Conservation (phyloP, 441 rosid species). For the Erysimum cheiri region DNA sequence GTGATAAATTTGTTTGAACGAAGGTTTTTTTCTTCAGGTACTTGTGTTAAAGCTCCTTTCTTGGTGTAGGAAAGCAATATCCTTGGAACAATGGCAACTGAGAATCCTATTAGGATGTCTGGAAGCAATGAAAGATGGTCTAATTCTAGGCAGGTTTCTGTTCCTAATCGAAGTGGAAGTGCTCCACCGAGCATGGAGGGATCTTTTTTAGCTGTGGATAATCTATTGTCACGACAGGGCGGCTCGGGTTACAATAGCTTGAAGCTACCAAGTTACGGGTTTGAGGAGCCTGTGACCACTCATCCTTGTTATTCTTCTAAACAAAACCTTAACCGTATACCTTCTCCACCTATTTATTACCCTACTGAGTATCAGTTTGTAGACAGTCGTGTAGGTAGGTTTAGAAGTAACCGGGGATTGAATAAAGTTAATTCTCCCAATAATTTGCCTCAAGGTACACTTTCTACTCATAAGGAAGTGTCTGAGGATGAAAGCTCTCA, state of each 20-base stretch:
- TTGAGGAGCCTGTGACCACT: slow-evolving; percentile 44
- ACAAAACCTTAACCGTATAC: slow-evolving; percentile 49
- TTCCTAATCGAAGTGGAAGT: slow-evolving; percentile 68
- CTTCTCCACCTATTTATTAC: slow-evolving; percentile 51
- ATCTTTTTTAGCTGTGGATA: slow-evolving; percentile 56
- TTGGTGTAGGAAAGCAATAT: slow-evolving; percentile 27
- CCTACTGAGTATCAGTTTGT: slow-evolving; percentile 46
- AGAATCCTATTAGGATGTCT: slow-evolving; percentile 59
- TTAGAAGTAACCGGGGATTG: slow-evolving; percentile 48
- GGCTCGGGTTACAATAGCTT: slow-evolving; percentile 30
- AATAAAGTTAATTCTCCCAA: slow-evolving; percentile 45
- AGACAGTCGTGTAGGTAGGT: slow-evolving; percentile 45
- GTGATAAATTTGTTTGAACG: neutral
- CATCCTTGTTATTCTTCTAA: slow-evolving; percentile 49
- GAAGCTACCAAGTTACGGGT: slow-evolving; percentile 41
- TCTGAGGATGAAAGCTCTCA: slow-evolving; percentile 57
- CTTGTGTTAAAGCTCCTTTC: slow-evolving; percentile 25
- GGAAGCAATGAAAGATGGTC: slow-evolving; percentile 52
- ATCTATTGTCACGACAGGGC: slow-evolving; percentile 49
- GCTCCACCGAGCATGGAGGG: slow-evolving; percentile 80
- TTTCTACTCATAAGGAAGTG: slow-evolving; percentile 70
- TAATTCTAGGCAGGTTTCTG: slow-evolving; percentile 42
- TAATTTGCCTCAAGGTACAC: slow-evolving; percentile 50
- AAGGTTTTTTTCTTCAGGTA: slow-evolving; percentile 16
- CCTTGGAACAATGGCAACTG: slow-evolving; percentile 55